Evolutionary conservation across 2,329 filamentous ascomycete species (phyloP).

Genomic region (Colletotrichum orbiculare): DNA sequence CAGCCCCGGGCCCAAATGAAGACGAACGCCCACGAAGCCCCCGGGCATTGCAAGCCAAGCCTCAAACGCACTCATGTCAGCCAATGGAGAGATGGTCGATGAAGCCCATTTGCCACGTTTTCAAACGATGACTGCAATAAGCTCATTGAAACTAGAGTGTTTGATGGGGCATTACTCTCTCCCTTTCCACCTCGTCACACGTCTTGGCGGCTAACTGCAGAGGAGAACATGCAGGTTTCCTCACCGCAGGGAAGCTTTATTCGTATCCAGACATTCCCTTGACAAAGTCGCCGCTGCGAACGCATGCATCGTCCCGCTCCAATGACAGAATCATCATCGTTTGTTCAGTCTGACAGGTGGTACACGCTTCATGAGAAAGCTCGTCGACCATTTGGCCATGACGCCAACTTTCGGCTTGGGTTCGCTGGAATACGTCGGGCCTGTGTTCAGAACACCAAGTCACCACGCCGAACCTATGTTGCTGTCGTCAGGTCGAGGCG

Average conservation of each 20-base stretch:
- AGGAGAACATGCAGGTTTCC: constrained; percentile 13
- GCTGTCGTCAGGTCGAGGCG: not conserved
- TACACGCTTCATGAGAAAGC: not conserved
- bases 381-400: too few relatives aligned
- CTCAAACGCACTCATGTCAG: too few relatives aligned
- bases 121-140: too few relatives aligned
- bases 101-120: too few relatives aligned
- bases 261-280: not conserved
- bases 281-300: constrained; percentile 1
- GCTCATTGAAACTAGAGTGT: not conserved
- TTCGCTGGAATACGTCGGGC: too few relatives aligned
- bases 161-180: not conserved
- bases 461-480: too few relatives aligned
- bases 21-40: not conserved
- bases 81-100: too few relatives aligned
- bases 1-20: constrained; percentile 4
- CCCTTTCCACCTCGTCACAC: not conserved
- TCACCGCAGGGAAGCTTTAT: constrained; percentile 21
- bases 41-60: too few relatives aligned
- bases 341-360: constrained; percentile 8
- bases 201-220: constrained; percentile 18
- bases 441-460: too few relatives aligned
- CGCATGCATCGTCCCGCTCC: constrained; percentile 5
- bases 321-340: not conserved
- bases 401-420: too few relatives aligned